Conservation (phyloP, 2,329 filamentous ascomycete species). For the Fusarium duplospermum region DNA sequence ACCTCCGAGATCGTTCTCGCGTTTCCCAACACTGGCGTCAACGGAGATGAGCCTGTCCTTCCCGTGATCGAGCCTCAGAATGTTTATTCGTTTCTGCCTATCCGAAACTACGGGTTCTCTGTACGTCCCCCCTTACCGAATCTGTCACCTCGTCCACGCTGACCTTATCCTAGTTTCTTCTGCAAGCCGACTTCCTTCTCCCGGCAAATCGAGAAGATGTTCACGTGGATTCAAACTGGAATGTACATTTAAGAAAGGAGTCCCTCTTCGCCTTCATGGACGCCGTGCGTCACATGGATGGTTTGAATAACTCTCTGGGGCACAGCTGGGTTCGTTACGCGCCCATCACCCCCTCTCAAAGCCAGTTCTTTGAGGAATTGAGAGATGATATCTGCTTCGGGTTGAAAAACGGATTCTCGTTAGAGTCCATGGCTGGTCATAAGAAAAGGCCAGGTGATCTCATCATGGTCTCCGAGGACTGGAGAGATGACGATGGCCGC, state of each 20-base stretch:
- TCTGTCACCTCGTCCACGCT: no score
- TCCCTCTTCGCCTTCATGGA: not conserved
- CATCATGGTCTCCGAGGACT: not conserved
- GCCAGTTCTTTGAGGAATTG: not conserved
- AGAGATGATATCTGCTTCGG: not conserved
- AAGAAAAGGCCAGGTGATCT: not conserved
- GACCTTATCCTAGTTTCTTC: conserved; percentile 30
- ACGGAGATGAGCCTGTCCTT: not conserved
- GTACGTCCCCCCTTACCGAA: conserved; percentile 5
- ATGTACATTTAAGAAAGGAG: conserved; percentile 16
- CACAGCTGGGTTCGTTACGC: not conserved
- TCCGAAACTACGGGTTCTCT: conserved; percentile 32
- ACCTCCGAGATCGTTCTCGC: not conserved
- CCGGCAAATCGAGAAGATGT: conserved; percentile 40
- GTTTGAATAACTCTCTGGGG: not conserved
- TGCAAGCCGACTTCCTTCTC: conserved; percentile 45
- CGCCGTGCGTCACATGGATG: conserved; percentile 2
- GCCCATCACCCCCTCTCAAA: not conserved
- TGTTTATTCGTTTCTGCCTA: conserved; percentile 18
- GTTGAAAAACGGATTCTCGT: not conserved
- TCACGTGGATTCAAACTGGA: conserved; percentile 34
- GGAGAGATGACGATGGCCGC: not conserved
- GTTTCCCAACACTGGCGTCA: not conserved
- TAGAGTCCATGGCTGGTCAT: not conserved
- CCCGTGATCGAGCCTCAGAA: conserved; percentile 1